Percentiles rank a stretch among this genome's conserved stretches.
These are phyloP conservation scores for Venturia asperata DNA, from an alignment of 2,329 filamentous ascomycete species.

Conservation along the genomic window DNA sequence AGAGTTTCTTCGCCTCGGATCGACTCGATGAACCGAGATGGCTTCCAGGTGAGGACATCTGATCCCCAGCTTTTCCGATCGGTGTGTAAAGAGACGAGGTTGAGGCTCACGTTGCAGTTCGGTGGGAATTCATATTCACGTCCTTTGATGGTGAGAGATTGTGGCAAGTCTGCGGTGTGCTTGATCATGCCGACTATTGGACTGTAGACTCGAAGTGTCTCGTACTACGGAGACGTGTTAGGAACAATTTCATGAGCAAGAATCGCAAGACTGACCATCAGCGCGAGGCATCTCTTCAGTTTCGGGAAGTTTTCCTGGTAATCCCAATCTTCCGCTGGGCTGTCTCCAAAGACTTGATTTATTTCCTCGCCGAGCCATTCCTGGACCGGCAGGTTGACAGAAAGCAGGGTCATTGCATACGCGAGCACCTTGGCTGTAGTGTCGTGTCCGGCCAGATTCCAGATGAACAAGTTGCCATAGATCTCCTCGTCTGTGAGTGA, in stretches of 20 bases:
- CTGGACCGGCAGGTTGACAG: constrained; percentile 6
- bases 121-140: constrained; percentile 11
- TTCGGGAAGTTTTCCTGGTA: constrained; percentile 12
- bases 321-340: neutral
- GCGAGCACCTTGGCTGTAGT: constrained; percentile 14
- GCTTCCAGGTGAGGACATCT: constrained; percentile 8
- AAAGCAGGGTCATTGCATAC: constrained; percentile 11
- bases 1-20: neutral
- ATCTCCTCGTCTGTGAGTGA: constrained; percentile 16
- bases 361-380: constrained; percentile 18
- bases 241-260: neutral
- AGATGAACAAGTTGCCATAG: constrained; percentile 19
- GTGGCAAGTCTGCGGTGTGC: neutral
- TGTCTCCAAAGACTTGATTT: constrained; percentile 1
- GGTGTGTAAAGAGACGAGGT: constrained; percentile 11
- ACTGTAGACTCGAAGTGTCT: constrained; percentile 16
- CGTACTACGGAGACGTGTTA: neutral
- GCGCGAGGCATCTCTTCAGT: constrained; percentile 13
- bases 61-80: constrained; percentile 11
- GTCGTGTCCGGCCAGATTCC: constrained; percentile 14
- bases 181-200: constrained; percentile 13
- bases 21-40: constrained; percentile 14
- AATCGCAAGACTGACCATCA: constrained; percentile 2
- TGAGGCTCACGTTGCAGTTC: neutral
- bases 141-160: constrained; percentile 3